Evolutionary conservation across 345 rosid genomes (phyloP).

Genomic region (Sonneratia caseolaris): DNA sequence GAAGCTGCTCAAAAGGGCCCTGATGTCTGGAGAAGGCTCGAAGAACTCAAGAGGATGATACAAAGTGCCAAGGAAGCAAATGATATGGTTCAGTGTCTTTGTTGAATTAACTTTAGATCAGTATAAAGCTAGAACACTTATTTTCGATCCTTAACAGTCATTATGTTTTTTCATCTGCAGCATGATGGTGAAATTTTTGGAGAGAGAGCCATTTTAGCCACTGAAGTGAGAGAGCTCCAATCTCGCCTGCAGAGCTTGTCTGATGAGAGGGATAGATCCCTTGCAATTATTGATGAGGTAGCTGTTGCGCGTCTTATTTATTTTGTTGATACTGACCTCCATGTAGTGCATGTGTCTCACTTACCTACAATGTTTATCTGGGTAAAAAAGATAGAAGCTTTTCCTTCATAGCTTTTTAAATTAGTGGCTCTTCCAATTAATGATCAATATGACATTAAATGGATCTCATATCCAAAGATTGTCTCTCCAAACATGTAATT

Average conservation of each 20-base stretch:
- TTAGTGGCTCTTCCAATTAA: too few species aligned
- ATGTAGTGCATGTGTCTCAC: too few species aligned
- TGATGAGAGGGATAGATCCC: slow-evolving; percentile 68
- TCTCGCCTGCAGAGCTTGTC: slow-evolving; percentile 53
- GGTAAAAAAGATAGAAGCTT: too few species aligned
- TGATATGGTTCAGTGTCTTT: slow-evolving; percentile 46
- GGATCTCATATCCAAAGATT: too few species aligned
- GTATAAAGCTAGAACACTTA: neutral
- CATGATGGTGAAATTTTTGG: slow-evolving; percentile 94
- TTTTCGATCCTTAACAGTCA: neutral
- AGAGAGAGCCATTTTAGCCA: slow-evolving; percentile 72
- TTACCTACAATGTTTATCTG: too few species aligned
- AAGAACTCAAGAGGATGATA: slow-evolving; percentile 56
- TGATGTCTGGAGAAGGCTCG: slow-evolving; percentile 47
- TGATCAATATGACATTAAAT: too few species aligned
- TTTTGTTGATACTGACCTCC: too few species aligned
- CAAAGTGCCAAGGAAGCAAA: slow-evolving; percentile 63
- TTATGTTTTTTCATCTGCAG: slow-evolving; percentile 24
- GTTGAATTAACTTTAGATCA: neutral
- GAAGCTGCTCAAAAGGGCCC: slow-evolving; percentile 56
- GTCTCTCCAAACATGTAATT: too few species aligned
- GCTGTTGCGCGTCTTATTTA: neutral
- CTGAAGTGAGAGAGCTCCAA: slow-evolving; percentile 83
- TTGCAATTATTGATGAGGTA: slow-evolving; percentile 74
- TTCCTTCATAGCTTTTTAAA: too few species aligned